phyloP scores from a whole-genome alignment of 2,329 filamentous ascomycete genomes.

The Fusarium ambrosium region DNA sequence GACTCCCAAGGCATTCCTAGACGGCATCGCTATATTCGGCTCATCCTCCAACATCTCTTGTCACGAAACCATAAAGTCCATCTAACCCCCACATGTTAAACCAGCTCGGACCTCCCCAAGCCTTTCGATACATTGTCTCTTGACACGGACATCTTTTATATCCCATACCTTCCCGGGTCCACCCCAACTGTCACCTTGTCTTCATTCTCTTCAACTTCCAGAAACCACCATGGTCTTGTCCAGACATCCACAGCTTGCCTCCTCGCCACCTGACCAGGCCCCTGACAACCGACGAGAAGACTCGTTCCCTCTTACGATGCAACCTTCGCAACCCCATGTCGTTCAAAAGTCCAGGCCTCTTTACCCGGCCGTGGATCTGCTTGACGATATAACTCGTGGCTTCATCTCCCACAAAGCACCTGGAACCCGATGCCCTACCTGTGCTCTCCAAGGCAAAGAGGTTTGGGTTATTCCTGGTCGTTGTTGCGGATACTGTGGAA shows the following conservation, averaged over 20 bases:
- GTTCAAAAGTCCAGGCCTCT: background rate
- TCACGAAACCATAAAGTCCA: constrained; percentile 53
- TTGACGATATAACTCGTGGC: background rate
- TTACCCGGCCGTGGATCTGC: background rate
- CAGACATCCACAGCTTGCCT: constrained; percentile 6
- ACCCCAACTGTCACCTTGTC: background rate
- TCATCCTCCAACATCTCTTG: constrained; percentile 19
- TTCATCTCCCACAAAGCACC: constrained; percentile 53
- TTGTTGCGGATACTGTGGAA: constrained; percentile 65
- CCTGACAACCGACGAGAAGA: constrained; percentile 4
- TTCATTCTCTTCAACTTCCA: background rate
- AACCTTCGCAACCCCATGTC: background rate
- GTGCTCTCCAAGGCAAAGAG: constrained; percentile 62
- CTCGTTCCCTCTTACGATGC: background rate
- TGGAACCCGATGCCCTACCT: constrained; percentile 67
- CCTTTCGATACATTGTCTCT: constrained; percentile 30
- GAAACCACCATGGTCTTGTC: constrained; percentile 26
- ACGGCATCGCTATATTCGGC: constrained; percentile 30
- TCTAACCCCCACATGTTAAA: constrained; percentile 46
- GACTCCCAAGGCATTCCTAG: constrained; percentile 32
- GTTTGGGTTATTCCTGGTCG: constrained; percentile 70
- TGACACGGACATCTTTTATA: constrained; percentile 15
- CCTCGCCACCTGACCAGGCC: background rate
- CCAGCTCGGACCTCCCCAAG: constrained; percentile 26
- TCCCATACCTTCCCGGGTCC: background rate